Evolutionary conservation across 2,329 filamentous ascomycete genomes (phyloP).

Genomic region (Sporothrix phasma): DNA sequence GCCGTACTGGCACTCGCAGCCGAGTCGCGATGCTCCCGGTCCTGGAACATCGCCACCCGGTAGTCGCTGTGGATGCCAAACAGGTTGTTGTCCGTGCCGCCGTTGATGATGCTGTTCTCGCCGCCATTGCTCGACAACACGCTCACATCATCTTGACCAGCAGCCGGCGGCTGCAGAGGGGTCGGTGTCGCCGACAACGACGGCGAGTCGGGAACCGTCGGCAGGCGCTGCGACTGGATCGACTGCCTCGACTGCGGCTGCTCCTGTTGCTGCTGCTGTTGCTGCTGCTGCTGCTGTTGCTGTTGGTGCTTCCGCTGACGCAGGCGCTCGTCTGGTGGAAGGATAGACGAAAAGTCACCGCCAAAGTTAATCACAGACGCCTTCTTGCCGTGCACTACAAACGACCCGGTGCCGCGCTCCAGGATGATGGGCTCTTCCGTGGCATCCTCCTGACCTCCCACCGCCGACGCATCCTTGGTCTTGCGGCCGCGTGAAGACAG

Average conservation of each 20-base stretch:
- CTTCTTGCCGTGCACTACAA: constrained; percentile 96
- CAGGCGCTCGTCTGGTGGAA: constrained; percentile 63
- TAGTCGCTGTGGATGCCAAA: constrained; percentile 32
- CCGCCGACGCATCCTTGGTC: constrained; percentile 48
- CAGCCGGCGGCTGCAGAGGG: constrained; percentile 10
- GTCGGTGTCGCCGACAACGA: constrained; percentile 29
- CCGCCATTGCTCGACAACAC: neutral
- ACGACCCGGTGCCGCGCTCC: constrained; percentile 71
- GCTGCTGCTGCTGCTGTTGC: constrained; percentile 16
- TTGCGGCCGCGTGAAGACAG: constrained; percentile 62
- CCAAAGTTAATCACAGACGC: constrained; percentile 96
- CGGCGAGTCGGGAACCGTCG: neutral
- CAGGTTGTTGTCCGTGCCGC: neutral
- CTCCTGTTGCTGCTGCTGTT: constrained; percentile 16
- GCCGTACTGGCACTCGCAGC: constrained; percentile 56
- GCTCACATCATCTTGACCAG: constrained; percentile 1
- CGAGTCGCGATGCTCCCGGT: constrained; percentile 47
- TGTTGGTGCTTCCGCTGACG: constrained; percentile 49
- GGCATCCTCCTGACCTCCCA: constrained; percentile 1
- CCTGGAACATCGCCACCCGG: constrained; percentile 39
- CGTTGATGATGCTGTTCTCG: neutral
- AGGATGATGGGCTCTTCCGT: constrained; percentile 54
- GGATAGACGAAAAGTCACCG: constrained; percentile 66
- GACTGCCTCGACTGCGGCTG: constrained; percentile 19
- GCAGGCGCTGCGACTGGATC: constrained; percentile 16